A percentile compares a stretch with the other conserved stretches of the same genome.
These are phyloP conservation scores for Aspergillus leporis DNA, from an alignment of 495 filamentous ascomycete species.

Conservation along the genomic window DNA sequence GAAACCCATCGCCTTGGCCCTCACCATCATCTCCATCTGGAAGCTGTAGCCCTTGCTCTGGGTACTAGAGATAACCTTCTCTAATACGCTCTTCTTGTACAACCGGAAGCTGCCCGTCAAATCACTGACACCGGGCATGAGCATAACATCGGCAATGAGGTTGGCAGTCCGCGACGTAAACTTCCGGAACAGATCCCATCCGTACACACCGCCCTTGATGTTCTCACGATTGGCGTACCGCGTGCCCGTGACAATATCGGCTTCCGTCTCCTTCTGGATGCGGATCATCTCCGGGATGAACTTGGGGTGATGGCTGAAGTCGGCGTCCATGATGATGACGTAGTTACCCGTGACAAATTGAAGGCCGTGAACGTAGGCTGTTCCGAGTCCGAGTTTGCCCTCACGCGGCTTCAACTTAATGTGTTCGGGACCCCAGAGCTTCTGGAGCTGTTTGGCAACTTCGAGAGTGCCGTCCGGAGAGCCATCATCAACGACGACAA, in stretches of 20 bases:
- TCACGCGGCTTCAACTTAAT: constrained; percentile 83
- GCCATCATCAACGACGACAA: constrained; percentile 96
- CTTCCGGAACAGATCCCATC: constrained; percentile 97
- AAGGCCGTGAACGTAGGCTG: constrained; percentile 94
- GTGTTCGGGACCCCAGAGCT: constrained; percentile 70
- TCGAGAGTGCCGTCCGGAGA: constrained; percentile 94
- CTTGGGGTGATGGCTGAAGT: constrained; percentile 98
- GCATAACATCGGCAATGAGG: constrained; percentile 90
- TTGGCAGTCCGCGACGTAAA: constrained; percentile 88
- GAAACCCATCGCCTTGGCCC: constrained; percentile 90
- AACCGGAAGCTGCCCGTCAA: constrained; percentile 91
- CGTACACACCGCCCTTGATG: constrained; percentile 83
- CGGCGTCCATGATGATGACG: constrained; percentile 99
- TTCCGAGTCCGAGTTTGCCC: constrained; percentile 94
- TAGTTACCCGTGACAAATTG: constrained; percentile 86
- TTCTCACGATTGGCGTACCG: constrained; percentile 71
- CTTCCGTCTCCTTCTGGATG: constrained; percentile 66
- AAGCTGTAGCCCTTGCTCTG: constrained; percentile 96
- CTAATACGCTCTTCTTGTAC: constrained; percentile 87
- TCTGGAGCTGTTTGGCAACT: constrained; percentile 84
- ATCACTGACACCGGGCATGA: constrained; percentile 94
- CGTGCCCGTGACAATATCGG: constrained; percentile 96
- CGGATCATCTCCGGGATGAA: constrained; percentile 89
- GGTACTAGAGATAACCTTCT: constrained; percentile 82
- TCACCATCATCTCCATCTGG: constrained; percentile 98